Evolutionary conservation across 257 asterid genomes (phyloP), one percentile per base, ranked within the genome.

Genomic region (Lycium barbarum): DNA sequence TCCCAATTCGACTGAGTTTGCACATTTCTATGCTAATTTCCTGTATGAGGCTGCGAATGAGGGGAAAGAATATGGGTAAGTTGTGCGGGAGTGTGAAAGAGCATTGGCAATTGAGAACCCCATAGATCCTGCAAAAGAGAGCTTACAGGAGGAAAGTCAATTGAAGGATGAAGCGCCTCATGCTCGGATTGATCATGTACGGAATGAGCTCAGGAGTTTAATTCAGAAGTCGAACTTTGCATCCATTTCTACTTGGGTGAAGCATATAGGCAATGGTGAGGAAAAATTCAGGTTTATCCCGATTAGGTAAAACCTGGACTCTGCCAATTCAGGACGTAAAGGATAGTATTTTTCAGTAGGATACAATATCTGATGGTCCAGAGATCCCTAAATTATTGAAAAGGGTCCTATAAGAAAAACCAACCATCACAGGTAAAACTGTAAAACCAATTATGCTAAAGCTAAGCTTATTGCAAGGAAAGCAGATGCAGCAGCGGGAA

Each of bases 261-360:
- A 94, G 86, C 91, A 90, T 82, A 82, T 93, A 62, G 92, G 93
- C 51, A 89, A 85, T 53, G 95, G 94, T 55, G 97, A 92, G 79
- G 97, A 94, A 79, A 94, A 91, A 86, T 88, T 94, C 85, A 88
- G 97, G 90, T 84, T 94, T 87, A 90, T 93, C 85, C 98, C 98
- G 2, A 89, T 94, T 58, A 90, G 94, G 87, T 96, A 96, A 92
- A 95, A 96, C 57, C 98, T 96, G 49, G 99, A 96, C 85, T 96
- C 99, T 68, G 95, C 98, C 85, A 96, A 91, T 90, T 96, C 99
- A 33, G 99, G 99, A 20, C 98, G 98, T 82, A 95, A 90, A 5
- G 98, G 99, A 84, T 96, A 96, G 94, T 96, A 96, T 86, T 95
- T 95, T 87, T 96, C 99, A 36, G 99, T 95, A 85, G 99, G 98